Base-by-base conservation (phyloP, 2,329 filamentous ascomycete species). In the Blastomyces parvus region DNA sequence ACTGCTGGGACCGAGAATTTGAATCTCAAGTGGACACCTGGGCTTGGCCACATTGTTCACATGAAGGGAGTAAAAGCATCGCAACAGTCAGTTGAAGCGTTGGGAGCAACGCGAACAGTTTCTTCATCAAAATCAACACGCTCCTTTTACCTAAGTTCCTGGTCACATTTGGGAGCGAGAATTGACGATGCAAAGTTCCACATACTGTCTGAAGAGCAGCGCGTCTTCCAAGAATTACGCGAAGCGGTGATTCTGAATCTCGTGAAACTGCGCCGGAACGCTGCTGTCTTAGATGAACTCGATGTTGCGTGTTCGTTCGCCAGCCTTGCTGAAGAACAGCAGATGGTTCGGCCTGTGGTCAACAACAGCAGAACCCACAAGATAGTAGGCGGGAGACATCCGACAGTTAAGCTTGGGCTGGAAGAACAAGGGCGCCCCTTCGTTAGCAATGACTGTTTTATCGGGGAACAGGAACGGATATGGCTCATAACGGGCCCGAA, bases 261-360 rank as follows among this genome's bases (percentile, higher is more conserved):
- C 2, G 86, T 97, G 66, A 90, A 88, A 70, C 84, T 99, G 17
- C 87, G 94, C 6, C 88, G 89, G 63, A 97, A 97, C 74, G 92
- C 93, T 13, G 83, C 86, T n/a, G 88, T 96, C 0, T 84, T 99
- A 25, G 93, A 97, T 73, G 92, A 97, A 74, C 84, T 99, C 9
- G 94, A 99, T 75, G 88, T 99, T 46, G 85, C 89, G 2, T 90
- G 90, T 62, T 91, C 91, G 0, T 96, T 96, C 71, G 91, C 94
- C 2, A 82, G 81, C 4, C 81, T 97, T 2, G 92, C 94, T 1
- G 74, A 81, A 30, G 89, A 96, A 72, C 87, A 90, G 66, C 79
- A 82, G 57, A 86, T 94, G 68, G 82, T 86, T 1, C 84, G 93
- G 0, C 94, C 94, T 0, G 77, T 86, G 1, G 76, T 99, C 40